Conservation (phyloP, 352 stramenopile genomes). For the Globisporangium cylindrosporum region DNA sequence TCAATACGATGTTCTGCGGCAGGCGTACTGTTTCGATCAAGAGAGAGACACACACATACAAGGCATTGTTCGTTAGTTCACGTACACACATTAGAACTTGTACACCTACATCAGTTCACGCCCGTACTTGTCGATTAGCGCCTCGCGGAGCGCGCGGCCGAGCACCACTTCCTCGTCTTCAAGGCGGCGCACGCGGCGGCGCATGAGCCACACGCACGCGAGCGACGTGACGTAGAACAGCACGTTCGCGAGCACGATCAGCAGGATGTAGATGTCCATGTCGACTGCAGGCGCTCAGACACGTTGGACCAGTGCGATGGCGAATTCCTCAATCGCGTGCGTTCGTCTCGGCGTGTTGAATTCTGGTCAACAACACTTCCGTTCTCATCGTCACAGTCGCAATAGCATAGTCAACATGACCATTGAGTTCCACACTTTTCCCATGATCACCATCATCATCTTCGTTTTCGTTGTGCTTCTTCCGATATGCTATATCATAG, state of each 20-base stretch:
- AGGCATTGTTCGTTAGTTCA: not conserved
- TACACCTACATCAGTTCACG: not conserved
- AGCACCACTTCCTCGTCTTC: not conserved
- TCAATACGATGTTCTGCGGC: constrained; percentile 6
- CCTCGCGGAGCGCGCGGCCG: constrained; percentile 5
- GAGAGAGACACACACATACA: not conserved
- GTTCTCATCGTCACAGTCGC: not conserved
- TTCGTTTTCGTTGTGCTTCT: not conserved
- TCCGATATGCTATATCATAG: too few relatives aligned
- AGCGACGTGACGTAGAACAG: constrained; percentile 12
- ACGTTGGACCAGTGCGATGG: not conserved
- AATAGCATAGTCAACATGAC: not conserved
- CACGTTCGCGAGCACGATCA: constrained; percentile 12
- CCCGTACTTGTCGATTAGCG: constrained; percentile 6
- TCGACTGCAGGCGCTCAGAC: not conserved
- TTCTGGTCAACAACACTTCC: not conserved
- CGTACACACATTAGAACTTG: not conserved
- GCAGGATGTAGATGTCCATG: constrained; percentile 10
- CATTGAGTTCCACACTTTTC: not conserved
- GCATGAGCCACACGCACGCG: constrained; percentile 13
- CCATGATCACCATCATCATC: not conserved
- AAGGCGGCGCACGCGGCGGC: not conserved
- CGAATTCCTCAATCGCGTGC: not conserved
- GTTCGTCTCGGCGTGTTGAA: not conserved
- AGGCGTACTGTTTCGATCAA: not conserved